Conservation (phyloP, 176 grass and related monocot species). For the Lolium perenne region DNA sequence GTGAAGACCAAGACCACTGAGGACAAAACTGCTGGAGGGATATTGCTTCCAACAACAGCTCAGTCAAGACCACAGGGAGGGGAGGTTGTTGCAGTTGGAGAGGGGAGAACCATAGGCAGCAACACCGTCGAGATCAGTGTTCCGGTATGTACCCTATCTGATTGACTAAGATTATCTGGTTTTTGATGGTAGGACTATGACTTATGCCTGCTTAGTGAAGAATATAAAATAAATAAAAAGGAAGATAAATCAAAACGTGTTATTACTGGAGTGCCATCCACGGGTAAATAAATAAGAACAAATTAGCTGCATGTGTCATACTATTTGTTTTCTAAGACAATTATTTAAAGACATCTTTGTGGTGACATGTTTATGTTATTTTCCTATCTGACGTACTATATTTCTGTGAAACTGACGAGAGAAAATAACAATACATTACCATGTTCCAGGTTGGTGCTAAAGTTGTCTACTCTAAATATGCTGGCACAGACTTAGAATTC, state of each 20-base stretch:
- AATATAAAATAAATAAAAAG: constrained; percentile 2
- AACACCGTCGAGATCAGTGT: constrained; percentile 67
- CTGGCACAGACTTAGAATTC: constrained; percentile 91
- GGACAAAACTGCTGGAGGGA: constrained; percentile 78
- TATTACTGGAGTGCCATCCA: neutral
- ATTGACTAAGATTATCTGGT: constrained; percentile 16
- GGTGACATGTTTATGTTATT: constrained; percentile 17
- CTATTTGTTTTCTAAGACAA: constrained; percentile 23
- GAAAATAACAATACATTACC: constrained; percentile 1
- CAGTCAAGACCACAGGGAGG: constrained; percentile 77
- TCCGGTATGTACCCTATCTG: constrained; percentile 52
- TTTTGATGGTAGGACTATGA: neutral
- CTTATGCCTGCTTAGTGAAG: neutral
- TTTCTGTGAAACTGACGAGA: constrained; percentile 1
- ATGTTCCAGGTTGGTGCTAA: constrained; percentile 63
- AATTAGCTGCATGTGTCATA: too few relatives aligned
- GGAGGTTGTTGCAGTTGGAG: constrained; percentile 76
- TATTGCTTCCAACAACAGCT: constrained; percentile 79
- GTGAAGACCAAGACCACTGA: constrained; percentile 75
- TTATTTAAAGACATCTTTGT: neutral
- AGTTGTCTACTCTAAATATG: constrained; percentile 84
- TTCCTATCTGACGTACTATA: neutral
- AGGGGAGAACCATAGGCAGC: constrained; percentile 68
- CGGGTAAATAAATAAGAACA: neutral
- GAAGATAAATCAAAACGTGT: constrained; percentile 14